A percentile compares a stretch with the other conserved stretches of the same genome.
phyloP scores from a whole-genome alignment of 768 basidiomycete genomes.

The Candolleomyces aberdarensis region DNA sequence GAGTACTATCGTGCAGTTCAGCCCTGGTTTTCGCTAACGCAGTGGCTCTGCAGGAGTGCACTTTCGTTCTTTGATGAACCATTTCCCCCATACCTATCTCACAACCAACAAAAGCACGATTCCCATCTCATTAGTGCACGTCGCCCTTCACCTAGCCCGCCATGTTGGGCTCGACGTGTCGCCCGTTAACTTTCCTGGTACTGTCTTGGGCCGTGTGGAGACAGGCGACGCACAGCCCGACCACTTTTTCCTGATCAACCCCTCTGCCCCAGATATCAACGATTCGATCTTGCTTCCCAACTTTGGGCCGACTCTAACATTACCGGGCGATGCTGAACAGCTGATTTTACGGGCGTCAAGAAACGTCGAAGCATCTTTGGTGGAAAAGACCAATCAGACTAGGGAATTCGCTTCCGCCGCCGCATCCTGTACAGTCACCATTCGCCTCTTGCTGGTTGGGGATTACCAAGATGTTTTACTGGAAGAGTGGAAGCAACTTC shows the following conservation, averaged over 20 bases:
- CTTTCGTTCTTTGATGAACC: constrained; percentile 41
- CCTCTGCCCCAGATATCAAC: constrained; percentile 11
- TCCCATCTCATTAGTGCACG: constrained; percentile 57
- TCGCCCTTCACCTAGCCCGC: constrained; percentile 52
- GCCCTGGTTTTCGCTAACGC: not conserved
- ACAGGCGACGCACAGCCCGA: constrained; percentile 36
- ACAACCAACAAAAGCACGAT: constrained; percentile 46
- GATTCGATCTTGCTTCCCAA: constrained; percentile 11
- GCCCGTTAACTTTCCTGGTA: constrained; percentile 54
- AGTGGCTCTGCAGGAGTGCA: constrained; percentile 19
- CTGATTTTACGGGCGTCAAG: constrained; percentile 20
- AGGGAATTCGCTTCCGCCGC: no score
- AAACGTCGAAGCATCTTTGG: constrained; percentile 21
- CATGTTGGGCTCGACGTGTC: constrained; percentile 49
- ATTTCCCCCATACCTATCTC: constrained; percentile 60
- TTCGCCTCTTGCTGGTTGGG: constrained; percentile 34
- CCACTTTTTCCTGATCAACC: constrained; percentile 41
- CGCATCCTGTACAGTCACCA: constrained; percentile 27
- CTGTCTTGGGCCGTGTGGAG: constrained; percentile 52
- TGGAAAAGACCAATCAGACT: not conserved
- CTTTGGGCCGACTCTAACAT: not conserved
- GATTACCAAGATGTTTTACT: constrained; percentile 28
- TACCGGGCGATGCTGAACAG: not conserved
- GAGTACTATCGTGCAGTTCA: constrained; percentile 12
- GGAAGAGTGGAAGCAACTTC: constrained; percentile 27